Percentiles rank a stretch among this genome's conserved stretches.
These are phyloP conservation scores for Ampelomyces quisqualis DNA, from an alignment of 2,329 filamentous ascomycete genomes.

Conservation along the genomic window DNA sequence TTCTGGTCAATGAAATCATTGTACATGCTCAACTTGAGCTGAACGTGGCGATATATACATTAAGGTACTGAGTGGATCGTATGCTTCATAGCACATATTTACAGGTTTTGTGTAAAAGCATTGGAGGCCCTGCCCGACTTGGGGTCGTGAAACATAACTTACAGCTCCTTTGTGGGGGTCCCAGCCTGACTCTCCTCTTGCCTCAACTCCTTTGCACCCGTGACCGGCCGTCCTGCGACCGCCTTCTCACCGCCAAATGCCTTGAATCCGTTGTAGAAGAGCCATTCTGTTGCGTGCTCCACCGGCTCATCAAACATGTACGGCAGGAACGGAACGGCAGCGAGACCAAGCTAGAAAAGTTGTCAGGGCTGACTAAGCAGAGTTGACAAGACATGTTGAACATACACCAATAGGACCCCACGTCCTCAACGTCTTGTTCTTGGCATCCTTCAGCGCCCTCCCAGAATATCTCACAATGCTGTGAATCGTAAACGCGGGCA, in stretches of 20 bases:
- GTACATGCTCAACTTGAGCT: no score
- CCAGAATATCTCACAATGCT: constrained; percentile 89
- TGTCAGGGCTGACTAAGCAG: no score
- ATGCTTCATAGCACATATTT: constrained; percentile 1
- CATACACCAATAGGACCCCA: constrained; percentile 91
- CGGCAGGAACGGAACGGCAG: constrained; percentile 76
- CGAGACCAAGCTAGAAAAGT: constrained; percentile 56
- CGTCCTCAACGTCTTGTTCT: constrained; percentile 73
- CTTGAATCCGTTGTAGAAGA: constrained; percentile 80
- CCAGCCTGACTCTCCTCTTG: constrained; percentile 35
- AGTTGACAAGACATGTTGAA: no score
- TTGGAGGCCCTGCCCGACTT: not conserved
- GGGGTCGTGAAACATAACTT: constrained; percentile 1
- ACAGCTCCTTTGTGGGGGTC: constrained; percentile 47
- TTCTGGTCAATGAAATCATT: no score
- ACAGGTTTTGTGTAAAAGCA: not conserved
- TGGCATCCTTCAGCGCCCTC: constrained; percentile 75
- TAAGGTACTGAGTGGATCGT: constrained; percentile 4
- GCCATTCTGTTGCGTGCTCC: constrained; percentile 86
- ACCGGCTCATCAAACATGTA: constrained; percentile 88
- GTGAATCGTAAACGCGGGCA: constrained; percentile 93
- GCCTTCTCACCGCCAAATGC: constrained; percentile 66
- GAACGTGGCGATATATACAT: no score
- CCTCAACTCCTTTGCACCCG: constrained; percentile 42
- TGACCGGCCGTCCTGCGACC: constrained; percentile 48